Evolutionary conservation across 202 grass and related monocot species (phyloP).

Genomic region (Musa balbisiana): DNA sequence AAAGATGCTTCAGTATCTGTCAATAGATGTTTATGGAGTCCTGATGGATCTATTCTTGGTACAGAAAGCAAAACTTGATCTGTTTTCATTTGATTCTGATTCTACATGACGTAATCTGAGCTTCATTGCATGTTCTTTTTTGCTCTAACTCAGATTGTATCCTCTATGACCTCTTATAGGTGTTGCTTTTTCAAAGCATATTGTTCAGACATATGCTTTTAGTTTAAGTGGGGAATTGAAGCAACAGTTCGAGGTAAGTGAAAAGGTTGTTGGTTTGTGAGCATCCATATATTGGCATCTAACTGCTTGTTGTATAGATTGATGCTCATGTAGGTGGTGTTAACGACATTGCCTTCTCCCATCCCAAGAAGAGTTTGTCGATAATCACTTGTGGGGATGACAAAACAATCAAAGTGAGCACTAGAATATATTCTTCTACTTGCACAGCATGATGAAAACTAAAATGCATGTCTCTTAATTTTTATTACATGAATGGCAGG

Average conservation of each 20-base stretch:
- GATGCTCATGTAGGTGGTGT: constrained; percentile 96
- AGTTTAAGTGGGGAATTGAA: constrained; percentile 78
- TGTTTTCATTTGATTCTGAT: not conserved
- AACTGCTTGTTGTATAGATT: constrained; percentile 58
- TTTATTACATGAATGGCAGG: constrained; percentile 44
- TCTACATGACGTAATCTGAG: not conserved
- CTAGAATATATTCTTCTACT: constrained; percentile 3
- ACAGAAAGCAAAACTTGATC: not conserved
- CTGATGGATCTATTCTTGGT: constrained; percentile 95
- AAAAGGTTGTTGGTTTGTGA: not conserved
- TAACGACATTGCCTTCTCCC: constrained; percentile 99
- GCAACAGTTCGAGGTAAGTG: constrained; percentile 77
- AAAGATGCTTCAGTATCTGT: constrained; percentile 98
- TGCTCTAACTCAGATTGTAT: constrained; percentile 11
- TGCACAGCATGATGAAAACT: too few species aligned
- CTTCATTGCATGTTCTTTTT: constrained; percentile 6
- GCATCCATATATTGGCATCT: not conserved
- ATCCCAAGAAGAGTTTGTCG: constrained; percentile 89
- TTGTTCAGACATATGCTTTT: constrained; percentile 91
- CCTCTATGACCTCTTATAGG: constrained; percentile 32
- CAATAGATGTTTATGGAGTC: constrained; percentile 97
- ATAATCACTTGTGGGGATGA: constrained; percentile 99
- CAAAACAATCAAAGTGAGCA: constrained; percentile 86
- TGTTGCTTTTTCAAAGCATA: constrained; percentile 99
- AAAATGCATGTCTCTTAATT: not conserved